Evolutionary conservation across 1,284 basidiomycete species (phyloP).

Genomic region (Vanrija pseudolonga): DNA sequence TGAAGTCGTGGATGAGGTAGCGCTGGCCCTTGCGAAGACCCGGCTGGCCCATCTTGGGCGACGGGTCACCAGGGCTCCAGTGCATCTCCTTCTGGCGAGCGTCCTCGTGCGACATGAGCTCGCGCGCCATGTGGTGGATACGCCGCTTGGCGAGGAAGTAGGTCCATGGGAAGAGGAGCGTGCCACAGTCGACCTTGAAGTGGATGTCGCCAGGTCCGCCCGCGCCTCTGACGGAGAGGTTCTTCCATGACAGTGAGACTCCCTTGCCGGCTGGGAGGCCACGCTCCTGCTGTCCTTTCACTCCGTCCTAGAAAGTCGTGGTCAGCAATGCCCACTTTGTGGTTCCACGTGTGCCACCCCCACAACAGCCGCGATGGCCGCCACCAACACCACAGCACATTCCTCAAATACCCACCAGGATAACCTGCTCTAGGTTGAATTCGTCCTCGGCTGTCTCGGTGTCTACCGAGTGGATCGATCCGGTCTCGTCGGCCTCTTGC

Average conservation of each 20-base stretch:
- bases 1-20: constrained; percentile 35
- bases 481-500: no score
- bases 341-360: no score
- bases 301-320: no score
- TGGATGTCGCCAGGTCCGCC: neutral
- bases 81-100: neutral
- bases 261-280: neutral
- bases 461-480: neutral
- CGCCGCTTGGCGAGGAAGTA: neutral
- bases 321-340: no score
- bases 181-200: neutral
- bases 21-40: constrained; percentile 33
- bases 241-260: neutral
- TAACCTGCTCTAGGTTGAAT: neutral
- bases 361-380: no score
- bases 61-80: neutral
- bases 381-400: no score
- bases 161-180: neutral
- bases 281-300: neutral
- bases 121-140: neutral
- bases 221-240: neutral
- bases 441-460: neutral
- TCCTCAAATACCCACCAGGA: neutral
- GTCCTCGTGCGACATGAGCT: neutral
- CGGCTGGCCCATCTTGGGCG: constrained; percentile 18